Conservation (phyloP, 768 basidiomycete genomes). For the Erythrobasidium yunnanense region DNA sequence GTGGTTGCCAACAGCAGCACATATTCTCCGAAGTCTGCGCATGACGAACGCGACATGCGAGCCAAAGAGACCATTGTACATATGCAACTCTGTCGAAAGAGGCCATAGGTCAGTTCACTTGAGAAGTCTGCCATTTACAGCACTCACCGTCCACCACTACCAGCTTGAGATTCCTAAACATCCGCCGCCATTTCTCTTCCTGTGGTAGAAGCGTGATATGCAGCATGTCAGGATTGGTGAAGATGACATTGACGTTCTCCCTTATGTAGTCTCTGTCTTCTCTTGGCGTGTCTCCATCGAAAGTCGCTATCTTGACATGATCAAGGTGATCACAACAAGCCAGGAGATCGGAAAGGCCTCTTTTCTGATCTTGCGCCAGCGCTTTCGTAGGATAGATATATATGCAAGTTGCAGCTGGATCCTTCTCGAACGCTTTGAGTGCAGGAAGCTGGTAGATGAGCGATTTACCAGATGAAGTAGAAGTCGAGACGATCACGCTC, state of each 20-base stretch:
- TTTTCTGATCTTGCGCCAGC: constrained; percentile 74
- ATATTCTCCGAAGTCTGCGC: constrained; percentile 44
- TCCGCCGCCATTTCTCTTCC: constrained; percentile 76
- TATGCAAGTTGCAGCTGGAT: constrained; percentile 57
- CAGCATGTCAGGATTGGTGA: constrained; percentile 83
- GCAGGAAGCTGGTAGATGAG: constrained; percentile 55
- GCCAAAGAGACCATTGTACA: constrained; percentile 68
- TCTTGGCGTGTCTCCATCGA: constrained; percentile 77
- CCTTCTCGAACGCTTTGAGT: constrained; percentile 55
- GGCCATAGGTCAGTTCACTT: neutral
- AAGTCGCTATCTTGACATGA: constrained; percentile 60
- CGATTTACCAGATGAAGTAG: constrained; percentile 57
- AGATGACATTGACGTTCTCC: constrained; percentile 53
- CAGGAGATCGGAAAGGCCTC: constrained; percentile 58
- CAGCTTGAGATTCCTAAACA: constrained; percentile 63
- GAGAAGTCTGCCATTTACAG: neutral
- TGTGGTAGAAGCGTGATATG: constrained; percentile 74
- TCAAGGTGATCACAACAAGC: constrained; percentile 54
- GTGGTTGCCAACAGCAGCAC: constrained; percentile 35
- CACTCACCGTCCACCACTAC: constrained; percentile 50
- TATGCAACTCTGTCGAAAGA: constrained; percentile 64
- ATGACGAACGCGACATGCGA: constrained; percentile 74
- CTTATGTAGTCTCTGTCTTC: constrained; percentile 59
- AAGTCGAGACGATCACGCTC: constrained; percentile 77
- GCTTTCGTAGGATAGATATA: constrained; percentile 91